Base-by-base conservation (phyloP, 768 basidiomycete genomes). In the Leucocoprinus birnbaumii region DNA sequence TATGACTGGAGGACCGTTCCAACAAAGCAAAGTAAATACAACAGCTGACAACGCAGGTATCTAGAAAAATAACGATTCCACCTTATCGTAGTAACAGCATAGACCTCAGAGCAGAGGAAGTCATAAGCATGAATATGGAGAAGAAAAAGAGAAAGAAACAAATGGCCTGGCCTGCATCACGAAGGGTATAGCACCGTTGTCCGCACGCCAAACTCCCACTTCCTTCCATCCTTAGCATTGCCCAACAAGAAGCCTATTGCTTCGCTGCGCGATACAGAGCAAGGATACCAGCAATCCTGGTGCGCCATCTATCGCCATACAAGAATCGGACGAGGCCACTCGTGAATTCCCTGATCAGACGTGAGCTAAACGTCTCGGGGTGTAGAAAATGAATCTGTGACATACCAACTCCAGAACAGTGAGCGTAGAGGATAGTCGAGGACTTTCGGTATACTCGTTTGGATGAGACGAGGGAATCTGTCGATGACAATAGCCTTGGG, bases 351-450 rank as follows among this genome's bases (percentile, higher is more conserved):
- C 81, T 83, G 59, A 6, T 51, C 18, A 35, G 46, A 54, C 9
- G 37, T 34, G 16, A 40, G 3, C 47, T 10, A 25, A 37, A 3
- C 22, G 18, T 22, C 21, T 16, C 6, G 16, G 6, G 10, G 56
- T 5, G 21, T 41, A 18, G 22, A 43, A 47, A 19, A 52, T 35
- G 48, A 51, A 35, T 56, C 56, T 16, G 24, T 5, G 42, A 71
- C 87, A 31, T 62, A 92, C 91, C 91, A 92, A 73, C 89, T 90
- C 63, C 78, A 74, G 35, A 71, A 72, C 46, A 91, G 64, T 38
- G 89, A 92, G 19, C 83, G 83, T 49, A 94, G 72, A 22, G 93
- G 94, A 68, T 94, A 95, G 64, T 94, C 92, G 26, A 99, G 73
- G 1, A 86, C 85, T 43, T 79, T 79, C 0, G 97, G 97, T 57